Evolutionary conservation across 495 filamentous ascomycete genomes (phyloP), one percentile per base, ranked within the genome.

Genomic region (Entonaema liquescens): DNA sequence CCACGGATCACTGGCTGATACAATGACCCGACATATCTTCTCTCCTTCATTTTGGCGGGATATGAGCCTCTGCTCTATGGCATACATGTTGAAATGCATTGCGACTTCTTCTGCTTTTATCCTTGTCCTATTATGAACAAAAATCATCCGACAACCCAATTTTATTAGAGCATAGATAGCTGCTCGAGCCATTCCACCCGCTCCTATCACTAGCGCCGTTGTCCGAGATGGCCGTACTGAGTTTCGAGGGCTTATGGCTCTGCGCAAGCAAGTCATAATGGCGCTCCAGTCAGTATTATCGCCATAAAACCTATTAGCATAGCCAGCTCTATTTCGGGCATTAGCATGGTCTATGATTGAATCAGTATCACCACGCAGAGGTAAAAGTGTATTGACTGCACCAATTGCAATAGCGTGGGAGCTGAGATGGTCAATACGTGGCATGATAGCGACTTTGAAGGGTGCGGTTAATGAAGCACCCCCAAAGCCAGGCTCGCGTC

Each of bases 241-340:
- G 74, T 95, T 94, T 12, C 90, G 86, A 11, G 92, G 92, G 12
- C 92, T 93, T 56, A 94, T 88, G 59, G 92, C 91, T 28, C 91
- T 87, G 3, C 86, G 87, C 26, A 94, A 84, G 68, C 91, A 93
- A 8, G 82, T 83, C 11, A 80, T 57, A 19, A 94, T 91, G 13
- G 91, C 89, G 26, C 90, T 90, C 90, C 92, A 95, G 79, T 94
- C 92, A 0, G 91, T 95, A 75, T 95, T 95, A 60, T 94, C 91
- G 6, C 92, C 92, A 67, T 92, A 94, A 69, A 93, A 90, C 4
- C 86, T 89, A 54, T 84, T 75, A 4, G 92, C 85, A 1, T 84
- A 79, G 0, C 92, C 91, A 3, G 89, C 83, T 71, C 86, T 88
- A 77, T 90, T 90, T 28, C 90, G 84, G 25, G 89, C 85, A 72